Conservation (phyloP, 495 filamentous ascomycete species). For the Tetracladium marchalianum region DNA sequence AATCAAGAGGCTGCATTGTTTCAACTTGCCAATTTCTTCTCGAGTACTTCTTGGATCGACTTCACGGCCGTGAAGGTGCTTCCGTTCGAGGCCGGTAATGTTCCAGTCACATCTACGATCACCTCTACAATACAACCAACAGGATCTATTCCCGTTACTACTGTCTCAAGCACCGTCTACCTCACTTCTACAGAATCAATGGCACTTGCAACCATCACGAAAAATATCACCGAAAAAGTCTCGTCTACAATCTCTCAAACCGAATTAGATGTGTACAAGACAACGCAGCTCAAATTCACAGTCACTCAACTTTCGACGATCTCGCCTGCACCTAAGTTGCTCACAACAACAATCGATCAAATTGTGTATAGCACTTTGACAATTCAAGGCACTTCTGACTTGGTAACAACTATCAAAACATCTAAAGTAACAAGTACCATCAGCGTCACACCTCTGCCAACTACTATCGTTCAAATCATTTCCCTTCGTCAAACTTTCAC, state of each 20-base stretch:
- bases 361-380: slow-evolving; percentile 3
- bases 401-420: not conserved
- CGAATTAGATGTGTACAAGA: slow-evolving; percentile 2
- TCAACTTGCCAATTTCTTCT: slow-evolving; percentile 12
- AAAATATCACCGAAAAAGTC: not conserved
- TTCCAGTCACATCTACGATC: not conserved
- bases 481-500: not conserved
- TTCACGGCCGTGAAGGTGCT: slow-evolving; percentile 1
- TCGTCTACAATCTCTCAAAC: not conserved
- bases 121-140: not conserved
- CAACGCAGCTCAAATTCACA: not conserved
- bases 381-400: not conserved
- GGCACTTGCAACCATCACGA: not conserved
- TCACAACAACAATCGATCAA: slow-evolving; percentile 1
- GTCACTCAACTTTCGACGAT: not conserved
- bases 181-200: not conserved
- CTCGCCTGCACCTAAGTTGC: not conserved
- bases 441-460: not conserved
- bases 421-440: not conserved
- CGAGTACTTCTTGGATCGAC: slow-evolving; percentile 8
- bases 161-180: not conserved
- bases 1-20: slow-evolving; percentile 12
- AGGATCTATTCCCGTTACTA: not conserved
- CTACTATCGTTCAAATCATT: not conserved
- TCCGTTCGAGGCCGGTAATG: not conserved